phyloP scores from a whole-genome alignment of 169 alveolate genomes.

The Cryptosporidium baileyi region DNA sequence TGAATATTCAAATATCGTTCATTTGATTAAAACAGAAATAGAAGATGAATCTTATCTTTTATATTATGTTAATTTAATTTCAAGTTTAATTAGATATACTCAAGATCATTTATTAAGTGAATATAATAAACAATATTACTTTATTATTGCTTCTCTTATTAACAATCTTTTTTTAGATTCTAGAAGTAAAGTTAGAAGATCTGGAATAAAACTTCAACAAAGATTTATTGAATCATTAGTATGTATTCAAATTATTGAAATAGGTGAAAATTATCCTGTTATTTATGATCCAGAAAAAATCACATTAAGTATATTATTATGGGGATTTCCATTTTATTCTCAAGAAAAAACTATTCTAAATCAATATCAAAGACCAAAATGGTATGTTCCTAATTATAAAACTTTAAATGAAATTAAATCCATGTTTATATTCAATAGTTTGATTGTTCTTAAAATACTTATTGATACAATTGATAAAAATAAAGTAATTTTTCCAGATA shows the following conservation, averaged over 20 bases:
- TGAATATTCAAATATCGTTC: background rate
- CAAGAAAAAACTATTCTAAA: background rate
- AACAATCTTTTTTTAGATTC: constrained; percentile 6
- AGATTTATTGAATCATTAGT: constrained; percentile 43
- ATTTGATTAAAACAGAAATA: background rate
- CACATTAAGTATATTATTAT: background rate
- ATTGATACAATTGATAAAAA: background rate
- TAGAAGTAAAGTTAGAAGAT: constrained; percentile 11
- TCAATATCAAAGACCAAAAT: background rate
- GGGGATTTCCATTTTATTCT: constrained; percentile 54
- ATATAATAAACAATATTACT: background rate
- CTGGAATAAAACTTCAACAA: constrained; percentile 40
- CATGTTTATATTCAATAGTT: background rate
- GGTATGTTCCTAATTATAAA: constrained; percentile 36
- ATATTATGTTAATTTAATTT: constrained; percentile 13
- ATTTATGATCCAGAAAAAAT: background rate
- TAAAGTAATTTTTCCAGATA: too few relatives aligned
- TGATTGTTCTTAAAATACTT: background rate
- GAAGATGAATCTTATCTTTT: constrained; percentile 45
- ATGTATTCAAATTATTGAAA: constrained; percentile 22
- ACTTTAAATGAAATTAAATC: background rate
- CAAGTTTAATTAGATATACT: constrained; percentile 43
- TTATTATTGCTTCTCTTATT: background rate
- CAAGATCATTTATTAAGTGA: background rate
- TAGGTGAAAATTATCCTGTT: background rate